A percentile compares a stretch with the other conserved stretches of the same genome.
Conservation (phyloP, 345 rosid species). For the Stellera chamaejasme region DNA sequence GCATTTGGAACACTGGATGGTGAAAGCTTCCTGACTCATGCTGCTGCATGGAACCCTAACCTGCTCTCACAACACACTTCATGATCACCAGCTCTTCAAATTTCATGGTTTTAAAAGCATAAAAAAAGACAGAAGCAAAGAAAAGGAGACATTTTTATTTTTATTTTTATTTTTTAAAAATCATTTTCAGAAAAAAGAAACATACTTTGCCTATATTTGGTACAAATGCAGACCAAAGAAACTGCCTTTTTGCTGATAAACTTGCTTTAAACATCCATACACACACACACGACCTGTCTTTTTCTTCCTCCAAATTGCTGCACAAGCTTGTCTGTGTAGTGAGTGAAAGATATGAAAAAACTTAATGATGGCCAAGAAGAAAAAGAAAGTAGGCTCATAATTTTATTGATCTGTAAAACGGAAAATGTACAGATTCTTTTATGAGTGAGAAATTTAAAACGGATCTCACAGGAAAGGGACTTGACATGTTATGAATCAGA, state of each 20-base stretch:
- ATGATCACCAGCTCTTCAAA: not conserved
- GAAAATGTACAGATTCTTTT: too few relatives aligned
- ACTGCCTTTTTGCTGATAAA: not conserved
- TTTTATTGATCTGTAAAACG: too few relatives aligned
- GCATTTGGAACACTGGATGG: constrained; percentile 47
- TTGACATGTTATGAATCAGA: constrained; percentile 1
- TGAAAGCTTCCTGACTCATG: constrained; percentile 26
- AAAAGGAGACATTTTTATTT: not conserved
- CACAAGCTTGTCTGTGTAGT: too few relatives aligned
- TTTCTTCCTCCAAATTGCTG: too few relatives aligned
- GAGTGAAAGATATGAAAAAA: too few relatives aligned
- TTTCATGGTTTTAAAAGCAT: not conserved
- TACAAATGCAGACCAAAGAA: not conserved
- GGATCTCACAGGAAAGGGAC: constrained; percentile 8
- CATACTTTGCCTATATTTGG: not conserved
- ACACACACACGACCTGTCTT: too few relatives aligned
- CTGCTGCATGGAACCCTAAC: constrained; percentile 47
- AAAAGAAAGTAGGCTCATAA: too few relatives aligned
- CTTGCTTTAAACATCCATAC: too few relatives aligned
- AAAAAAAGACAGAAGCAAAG: not conserved
- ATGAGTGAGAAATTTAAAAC: not conserved
- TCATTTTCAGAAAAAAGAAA: not conserved
- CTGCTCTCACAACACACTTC: constrained; percentile 17
- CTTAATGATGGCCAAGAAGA: too few relatives aligned
- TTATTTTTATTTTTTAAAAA: not conserved